phyloP scores from a whole-genome alignment of 768 basidiomycete genomes.

The Podaxis sp. region DNA sequence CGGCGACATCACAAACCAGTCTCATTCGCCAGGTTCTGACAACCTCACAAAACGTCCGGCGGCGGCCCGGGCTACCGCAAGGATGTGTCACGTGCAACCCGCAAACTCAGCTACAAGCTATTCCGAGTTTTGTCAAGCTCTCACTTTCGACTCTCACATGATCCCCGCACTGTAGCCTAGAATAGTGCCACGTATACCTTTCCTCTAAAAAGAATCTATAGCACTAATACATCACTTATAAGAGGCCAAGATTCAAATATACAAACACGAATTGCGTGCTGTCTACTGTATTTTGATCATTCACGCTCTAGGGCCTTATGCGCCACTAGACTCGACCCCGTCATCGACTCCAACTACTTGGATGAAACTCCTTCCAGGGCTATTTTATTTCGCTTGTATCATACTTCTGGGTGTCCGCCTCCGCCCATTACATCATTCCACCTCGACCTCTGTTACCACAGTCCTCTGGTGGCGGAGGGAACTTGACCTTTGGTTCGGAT shows the following conservation, averaged over 20 bases:
- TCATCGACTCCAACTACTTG: neutral
- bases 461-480: constrained; percentile 11
- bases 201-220: neutral
- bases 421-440: constrained; percentile 9
- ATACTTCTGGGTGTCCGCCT: constrained; percentile 19
- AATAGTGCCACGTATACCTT: constrained; percentile 9
- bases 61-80: neutral
- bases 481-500: constrained; percentile 5
- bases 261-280: neutral
- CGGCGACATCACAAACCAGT: neutral
- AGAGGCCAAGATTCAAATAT: neutral
- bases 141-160: neutral
- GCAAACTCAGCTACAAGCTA: neutral
- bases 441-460: constrained; percentile 1
- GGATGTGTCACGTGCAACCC: neutral
- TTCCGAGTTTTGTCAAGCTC: neutral
- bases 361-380: constrained; percentile 19
- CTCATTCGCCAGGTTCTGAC: neutral
- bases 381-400: constrained; percentile 21
- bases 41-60: neutral
- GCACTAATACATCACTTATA: neutral
- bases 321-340: too few species aligned
- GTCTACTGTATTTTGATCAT: neutral
- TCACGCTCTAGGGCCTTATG: neutral
- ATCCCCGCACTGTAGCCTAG: neutral